Evolutionary conservation across 1,284 basidiomycete species (phyloP).

Genomic region (Marasmius tenuissimus): DNA sequence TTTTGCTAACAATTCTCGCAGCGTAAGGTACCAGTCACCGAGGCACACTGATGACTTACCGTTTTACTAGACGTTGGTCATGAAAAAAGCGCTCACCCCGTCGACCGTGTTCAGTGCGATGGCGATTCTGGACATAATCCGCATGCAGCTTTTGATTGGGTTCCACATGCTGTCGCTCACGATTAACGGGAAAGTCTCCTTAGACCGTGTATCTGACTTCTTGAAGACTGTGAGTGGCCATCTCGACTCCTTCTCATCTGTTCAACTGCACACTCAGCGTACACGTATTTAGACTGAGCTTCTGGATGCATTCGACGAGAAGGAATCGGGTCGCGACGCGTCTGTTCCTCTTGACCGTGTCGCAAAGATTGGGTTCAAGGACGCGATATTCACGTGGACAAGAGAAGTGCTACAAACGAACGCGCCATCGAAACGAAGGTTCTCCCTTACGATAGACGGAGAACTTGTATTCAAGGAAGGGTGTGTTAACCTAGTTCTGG

Average conservation of each 20-base stretch:
- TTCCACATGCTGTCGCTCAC: conserved; percentile 8
- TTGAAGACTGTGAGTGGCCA: too few relatives aligned
- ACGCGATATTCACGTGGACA: conserved; percentile 16
- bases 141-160: conserved; percentile 2
- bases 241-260: too few relatives aligned
- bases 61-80: not conserved
- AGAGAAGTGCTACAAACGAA: conserved; percentile 6
- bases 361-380: conserved; percentile 27
- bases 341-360: not conserved
- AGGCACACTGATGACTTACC: too few relatives aligned
- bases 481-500: conserved; percentile 49
- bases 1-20: not conserved
- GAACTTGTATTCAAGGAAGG: conserved; percentile 47
- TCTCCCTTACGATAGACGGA: conserved; percentile 39
- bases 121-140: conserved; percentile 20
- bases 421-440: not conserved
- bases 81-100: not conserved
- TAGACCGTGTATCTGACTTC: conserved; percentile 7
- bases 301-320: conserved; percentile 32
- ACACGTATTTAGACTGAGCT: conserved; percentile 33
- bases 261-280: too few relatives aligned
- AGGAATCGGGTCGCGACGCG: not conserved
- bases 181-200: conserved; percentile 19
- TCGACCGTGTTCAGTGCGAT: conserved; percentile 12
- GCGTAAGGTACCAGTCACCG: not conserved